Conservation (phyloP, 2,329 filamentous ascomycete genomes). For the Diaporthe amygdali region DNA sequence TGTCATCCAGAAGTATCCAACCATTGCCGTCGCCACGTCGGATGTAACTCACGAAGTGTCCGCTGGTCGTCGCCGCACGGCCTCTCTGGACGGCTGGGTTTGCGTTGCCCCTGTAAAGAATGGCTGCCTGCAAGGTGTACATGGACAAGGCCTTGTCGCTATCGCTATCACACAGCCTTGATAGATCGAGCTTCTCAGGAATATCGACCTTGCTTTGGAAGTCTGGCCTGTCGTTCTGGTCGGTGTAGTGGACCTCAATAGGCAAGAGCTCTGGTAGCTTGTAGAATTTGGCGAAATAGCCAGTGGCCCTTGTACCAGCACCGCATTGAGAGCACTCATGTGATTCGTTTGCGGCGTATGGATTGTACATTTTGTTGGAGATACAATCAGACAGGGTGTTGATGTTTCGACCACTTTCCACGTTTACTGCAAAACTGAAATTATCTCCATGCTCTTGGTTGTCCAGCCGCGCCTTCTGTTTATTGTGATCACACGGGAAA, state of each 20-base stretch:
- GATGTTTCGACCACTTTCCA: too few species aligned
- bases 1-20: background rate
- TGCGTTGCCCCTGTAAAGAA: background rate
- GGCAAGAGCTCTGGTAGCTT: conserved; percentile 1
- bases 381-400: background rate
- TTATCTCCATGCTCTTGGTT: too few species aligned
- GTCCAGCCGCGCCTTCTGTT: too few species aligned
- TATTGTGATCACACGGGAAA: too few species aligned
- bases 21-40: background rate
- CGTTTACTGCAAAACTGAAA: too few species aligned
- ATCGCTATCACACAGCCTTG: background rate
- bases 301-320: too few species aligned
- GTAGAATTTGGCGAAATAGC: background rate
- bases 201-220: background rate
- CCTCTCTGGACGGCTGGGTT: background rate
- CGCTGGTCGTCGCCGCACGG: background rate
- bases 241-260: background rate
- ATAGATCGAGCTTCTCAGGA: background rate
- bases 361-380: background rate
- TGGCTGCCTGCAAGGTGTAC: background rate
- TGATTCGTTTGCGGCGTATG: accelerated
- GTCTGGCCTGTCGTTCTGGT: background rate
- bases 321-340: too few species aligned
- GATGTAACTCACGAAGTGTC: background rate
- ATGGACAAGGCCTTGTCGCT: background rate